Percentiles rank a stretch among this genome's conserved stretches.
phyloP scores from a whole-genome alignment of 176 grass and related monocot genomes.

The Typha latifolia region DNA sequence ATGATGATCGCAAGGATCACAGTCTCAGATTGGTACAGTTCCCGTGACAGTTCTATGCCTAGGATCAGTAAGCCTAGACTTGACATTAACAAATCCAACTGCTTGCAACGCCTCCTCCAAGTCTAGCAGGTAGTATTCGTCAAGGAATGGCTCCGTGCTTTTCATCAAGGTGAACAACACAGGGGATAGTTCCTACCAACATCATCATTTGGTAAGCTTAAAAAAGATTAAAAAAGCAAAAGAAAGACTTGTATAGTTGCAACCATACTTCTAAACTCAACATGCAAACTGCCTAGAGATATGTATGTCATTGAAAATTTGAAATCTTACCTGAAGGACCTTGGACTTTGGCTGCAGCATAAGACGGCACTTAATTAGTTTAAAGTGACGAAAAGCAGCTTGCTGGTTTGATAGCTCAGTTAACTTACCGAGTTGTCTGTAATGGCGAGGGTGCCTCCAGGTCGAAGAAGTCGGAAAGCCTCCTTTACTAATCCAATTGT shows the following conservation, averaged over 20 bases:
- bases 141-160: constrained; percentile 78
- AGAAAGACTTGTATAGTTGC: background rate
- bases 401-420: background rate
- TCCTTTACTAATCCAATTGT: constrained; percentile 56
- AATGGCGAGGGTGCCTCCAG: constrained; percentile 62
- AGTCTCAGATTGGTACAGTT: constrained; percentile 42
- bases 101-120: constrained; percentile 49
- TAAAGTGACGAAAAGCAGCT: background rate
- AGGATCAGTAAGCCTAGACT: constrained; percentile 51
- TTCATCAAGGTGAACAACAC: constrained; percentile 75
- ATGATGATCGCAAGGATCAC: background rate
- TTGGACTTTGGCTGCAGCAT: constrained; percentile 63
- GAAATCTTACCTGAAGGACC: constrained; percentile 58
- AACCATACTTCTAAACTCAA: background rate
- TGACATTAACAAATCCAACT: constrained; percentile 55
- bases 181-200: constrained; percentile 59
- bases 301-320: background rate
- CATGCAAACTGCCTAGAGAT: background rate
- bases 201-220: background rate
- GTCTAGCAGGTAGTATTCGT: constrained; percentile 80
- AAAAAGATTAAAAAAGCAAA: background rate
- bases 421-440: constrained; percentile 74
- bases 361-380: constrained; percentile 5
- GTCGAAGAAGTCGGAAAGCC: constrained; percentile 52
- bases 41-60: constrained; percentile 88